Percentiles rank a stretch among this genome's conserved stretches.
Conservation (phyloP, 2,329 filamentous ascomycete genomes). For the Diplodia corticola region DNA sequence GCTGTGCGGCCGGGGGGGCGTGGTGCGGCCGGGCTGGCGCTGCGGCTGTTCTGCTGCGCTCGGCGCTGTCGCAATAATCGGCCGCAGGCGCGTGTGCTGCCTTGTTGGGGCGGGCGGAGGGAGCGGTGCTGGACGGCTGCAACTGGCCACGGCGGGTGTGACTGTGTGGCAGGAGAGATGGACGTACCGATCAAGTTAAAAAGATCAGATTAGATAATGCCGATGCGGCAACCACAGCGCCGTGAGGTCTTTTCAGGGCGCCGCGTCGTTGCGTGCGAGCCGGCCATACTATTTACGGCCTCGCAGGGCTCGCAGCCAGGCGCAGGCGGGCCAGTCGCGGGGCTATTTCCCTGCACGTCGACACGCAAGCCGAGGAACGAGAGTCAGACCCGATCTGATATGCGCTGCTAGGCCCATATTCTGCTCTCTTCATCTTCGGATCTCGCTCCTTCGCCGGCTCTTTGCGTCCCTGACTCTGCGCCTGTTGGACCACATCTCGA, state of each 20-base stretch:
- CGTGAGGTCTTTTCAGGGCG: constrained; percentile 7
- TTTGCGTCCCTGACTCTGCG: too few relatives aligned
- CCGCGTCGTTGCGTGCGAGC: neutral
- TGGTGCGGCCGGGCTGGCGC: neutral
- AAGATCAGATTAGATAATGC: constrained; percentile 21
- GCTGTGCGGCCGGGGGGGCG: neutral
- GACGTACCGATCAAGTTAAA: constrained; percentile 10
- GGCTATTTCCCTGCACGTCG: neutral
- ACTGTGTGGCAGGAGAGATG: constrained; percentile 8
- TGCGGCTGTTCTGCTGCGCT: too few relatives aligned
- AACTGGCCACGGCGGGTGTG: neutral
- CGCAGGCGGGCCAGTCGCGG: neutral
- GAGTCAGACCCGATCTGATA: neutral
- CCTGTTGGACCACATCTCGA: neutral
- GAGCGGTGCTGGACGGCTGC: neutral
- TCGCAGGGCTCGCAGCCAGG: neutral
- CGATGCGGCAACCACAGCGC: neutral
- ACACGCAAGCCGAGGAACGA: neutral
- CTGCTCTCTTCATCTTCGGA: neutral
- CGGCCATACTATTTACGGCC: neutral
- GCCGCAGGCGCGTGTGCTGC: neutral
- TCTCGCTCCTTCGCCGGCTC: neutral
- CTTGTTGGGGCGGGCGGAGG: neutral
- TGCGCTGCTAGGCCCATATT: neutral
- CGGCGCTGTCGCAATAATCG: constrained; percentile 10